Evolutionary conservation across 129 eudicot genomes (phyloP), one percentile per base, ranked within the genome.

Genomic region (Heracleum sosnowskyi): DNA sequence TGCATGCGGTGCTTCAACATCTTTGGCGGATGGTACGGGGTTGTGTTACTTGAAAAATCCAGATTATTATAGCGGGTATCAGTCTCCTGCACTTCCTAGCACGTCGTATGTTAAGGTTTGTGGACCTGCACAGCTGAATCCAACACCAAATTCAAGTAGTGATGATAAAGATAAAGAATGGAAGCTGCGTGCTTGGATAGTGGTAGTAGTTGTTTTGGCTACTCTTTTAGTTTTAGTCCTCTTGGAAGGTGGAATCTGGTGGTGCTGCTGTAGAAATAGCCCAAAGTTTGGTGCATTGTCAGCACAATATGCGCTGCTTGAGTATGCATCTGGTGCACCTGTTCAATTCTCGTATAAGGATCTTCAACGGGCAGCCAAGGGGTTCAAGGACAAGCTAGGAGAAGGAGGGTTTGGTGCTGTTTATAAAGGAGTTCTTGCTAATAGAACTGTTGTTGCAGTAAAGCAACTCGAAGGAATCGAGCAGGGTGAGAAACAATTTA

Each of bases 241-340:
- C 24, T 60, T 86, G 37, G 95, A 90, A 49, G 80, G 89, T 15
- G 85, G 89, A 28, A 80, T 93, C 69, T 93, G 97, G 97, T 93
- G 87, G 85, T 93, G 91, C 89, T 89, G 96, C 73, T 80, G 85
- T 80, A 84, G 91, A 85, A 86, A 89, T 75, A 91, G 86, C 60
- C 83, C 87, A 1, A 88, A 83, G 73, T 90, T 86, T n/a, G 89
- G 91, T 11, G 85, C 77, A 4, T 66, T 89, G 35, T 87, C 96
- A 2, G 85, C 96, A 47, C 98, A 94, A 49, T 91, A 94, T 55
- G 96, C 98, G 0, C 96, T 94, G n/a, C 93, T 90, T 24, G 98
- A 94, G 84, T 91, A 94, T n/a, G 97, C 98, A 4, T 94, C 98
- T 5, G 98, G 98, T 63, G 98, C 96, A 18, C 98, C 97, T 15